Evolutionary conservation across 2,329 filamentous ascomycete species (phyloP), one percentile per base, ranked within the genome.

Genomic region (Periconia sp.): DNA sequence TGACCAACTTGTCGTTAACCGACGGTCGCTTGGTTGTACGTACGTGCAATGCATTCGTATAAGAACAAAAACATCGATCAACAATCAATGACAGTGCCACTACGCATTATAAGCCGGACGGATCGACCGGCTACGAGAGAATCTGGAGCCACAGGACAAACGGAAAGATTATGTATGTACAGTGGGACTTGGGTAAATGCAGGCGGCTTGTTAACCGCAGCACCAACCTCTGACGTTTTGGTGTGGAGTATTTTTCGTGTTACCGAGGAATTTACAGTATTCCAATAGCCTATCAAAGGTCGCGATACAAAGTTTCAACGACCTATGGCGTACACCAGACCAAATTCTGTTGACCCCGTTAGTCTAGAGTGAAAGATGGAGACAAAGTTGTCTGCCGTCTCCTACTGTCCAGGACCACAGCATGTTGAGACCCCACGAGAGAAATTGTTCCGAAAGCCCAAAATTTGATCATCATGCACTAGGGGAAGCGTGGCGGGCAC

Each of bases 401-500:
- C 56, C 46, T 8, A 3, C 8, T 41, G 43, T 37, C n/a, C n/a
- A n/a, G n/a, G n/a, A n/a, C n/a, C n/a, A 46, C 47, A 17, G 17
- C 45, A 56, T 52, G 50, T 57, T 56, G 53, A 58, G 46, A 57
- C 54, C 51, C 56, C 50, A 49, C 60, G 59, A 56, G 45, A 53
- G 53, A 55, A 50, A 54, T 49, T 51, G 41, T 58, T 61, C 57
- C 59, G 58, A 58, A 56, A 50, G 59, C 58, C 56, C 59, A 57
- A 47, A 55, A 37, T 37, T 47, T 58, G 57, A 52, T 61, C 62
- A 61, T 56, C 57, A 54, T 53, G 55, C 57, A 54, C 51, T 51
- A 47, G 44, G 31, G 7, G 54, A 60, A 33, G 35, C 45, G 63
- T 64, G 64, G 63, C 63, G 61, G 65, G 59, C 60, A 64, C 59